Conservation (phyloP, 345 rosid species). For the Anacardium occidentale region DNA sequence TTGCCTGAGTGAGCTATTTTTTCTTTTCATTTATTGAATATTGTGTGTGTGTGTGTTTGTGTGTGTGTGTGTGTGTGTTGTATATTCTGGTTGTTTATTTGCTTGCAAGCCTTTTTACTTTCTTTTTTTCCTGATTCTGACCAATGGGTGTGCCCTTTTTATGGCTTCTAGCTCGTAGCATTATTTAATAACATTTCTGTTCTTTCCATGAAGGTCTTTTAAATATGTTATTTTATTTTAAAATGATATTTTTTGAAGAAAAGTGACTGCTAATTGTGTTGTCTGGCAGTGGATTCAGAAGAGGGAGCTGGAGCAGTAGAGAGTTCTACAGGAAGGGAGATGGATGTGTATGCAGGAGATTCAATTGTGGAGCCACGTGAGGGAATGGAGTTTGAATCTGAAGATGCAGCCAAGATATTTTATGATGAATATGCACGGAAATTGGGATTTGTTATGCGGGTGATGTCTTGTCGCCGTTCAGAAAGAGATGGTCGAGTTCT, state of each 20-base stretch:
- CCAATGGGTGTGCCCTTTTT: background rate
- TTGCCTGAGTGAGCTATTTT: background rate
- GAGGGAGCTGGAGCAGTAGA: constrained; percentile 39
- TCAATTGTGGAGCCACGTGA: constrained; percentile 57
- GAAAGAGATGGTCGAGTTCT: constrained; percentile 88
- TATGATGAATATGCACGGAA: constrained; percentile 79
- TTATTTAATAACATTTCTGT: background rate
- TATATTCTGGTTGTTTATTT: background rate
- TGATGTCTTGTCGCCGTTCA: constrained; percentile 91
- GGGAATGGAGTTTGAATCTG: constrained; percentile 86
- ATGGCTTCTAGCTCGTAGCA: no score
- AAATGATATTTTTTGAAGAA: background rate
- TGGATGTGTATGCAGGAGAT: constrained; percentile 33
- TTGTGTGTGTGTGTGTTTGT: background rate
- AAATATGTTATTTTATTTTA: background rate
- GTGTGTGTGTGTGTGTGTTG: no score
- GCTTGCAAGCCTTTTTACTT: background rate
- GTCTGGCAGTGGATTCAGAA: constrained; percentile 53
- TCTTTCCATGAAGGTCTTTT: background rate
- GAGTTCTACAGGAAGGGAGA: constrained; percentile 37
- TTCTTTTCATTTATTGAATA: background rate
- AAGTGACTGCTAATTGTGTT: constrained; percentile 8
- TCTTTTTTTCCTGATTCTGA: background rate
- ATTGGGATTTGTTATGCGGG: constrained; percentile 90
- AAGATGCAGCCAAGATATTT: constrained; percentile 81